Percentiles rank a stretch among this genome's conserved stretches.
phyloP scores from a whole-genome alignment of 352 stramenopile genomes.

The Globisporangium paddicum region DNA sequence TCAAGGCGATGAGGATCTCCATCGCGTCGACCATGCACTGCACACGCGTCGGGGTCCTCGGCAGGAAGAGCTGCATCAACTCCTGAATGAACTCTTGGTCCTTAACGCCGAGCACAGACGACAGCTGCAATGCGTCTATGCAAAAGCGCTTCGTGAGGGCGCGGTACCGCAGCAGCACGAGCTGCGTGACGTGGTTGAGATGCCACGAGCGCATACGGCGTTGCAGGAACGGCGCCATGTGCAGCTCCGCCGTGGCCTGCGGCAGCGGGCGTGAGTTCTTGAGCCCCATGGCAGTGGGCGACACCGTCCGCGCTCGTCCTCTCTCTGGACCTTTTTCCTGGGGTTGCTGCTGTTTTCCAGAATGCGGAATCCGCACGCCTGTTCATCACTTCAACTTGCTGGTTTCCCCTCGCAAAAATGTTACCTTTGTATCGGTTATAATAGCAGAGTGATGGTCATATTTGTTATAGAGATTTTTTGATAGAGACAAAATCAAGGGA shows the following conservation, averaged over 20 bases:
- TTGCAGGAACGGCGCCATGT: slow-evolving; percentile 43
- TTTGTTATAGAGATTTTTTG: no score
- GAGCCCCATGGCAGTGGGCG: slow-evolving; percentile 33
- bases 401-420: background rate
- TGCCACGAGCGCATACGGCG: slow-evolving; percentile 53
- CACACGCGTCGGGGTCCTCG: slow-evolving; percentile 45
- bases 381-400: slow-evolving; percentile 6
- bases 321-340: background rate
- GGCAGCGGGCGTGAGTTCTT: slow-evolving; percentile 52
- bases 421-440: background rate
- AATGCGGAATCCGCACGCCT: slow-evolving; percentile 1
- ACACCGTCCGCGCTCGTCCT: background rate
- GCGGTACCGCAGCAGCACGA: slow-evolving; percentile 49
- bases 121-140: slow-evolving; percentile 52
- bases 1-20: slow-evolving; percentile 57
- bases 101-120: slow-evolving; percentile 40
- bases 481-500: background rate
- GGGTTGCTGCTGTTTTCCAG: background rate
- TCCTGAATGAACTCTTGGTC: slow-evolving; percentile 43
- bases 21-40: slow-evolving; percentile 71
- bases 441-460: background rate
- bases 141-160: slow-evolving; percentile 51
- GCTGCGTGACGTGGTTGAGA: slow-evolving; percentile 37
- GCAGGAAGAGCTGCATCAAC: slow-evolving; percentile 47
- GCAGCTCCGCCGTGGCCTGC: slow-evolving; percentile 33